A percentile compares a stretch with the other conserved stretches of the same genome.
Evolutionary conservation across 2,329 filamentous ascomycete genomes (phyloP).

Genomic region (Botryotinia calthae): DNA sequence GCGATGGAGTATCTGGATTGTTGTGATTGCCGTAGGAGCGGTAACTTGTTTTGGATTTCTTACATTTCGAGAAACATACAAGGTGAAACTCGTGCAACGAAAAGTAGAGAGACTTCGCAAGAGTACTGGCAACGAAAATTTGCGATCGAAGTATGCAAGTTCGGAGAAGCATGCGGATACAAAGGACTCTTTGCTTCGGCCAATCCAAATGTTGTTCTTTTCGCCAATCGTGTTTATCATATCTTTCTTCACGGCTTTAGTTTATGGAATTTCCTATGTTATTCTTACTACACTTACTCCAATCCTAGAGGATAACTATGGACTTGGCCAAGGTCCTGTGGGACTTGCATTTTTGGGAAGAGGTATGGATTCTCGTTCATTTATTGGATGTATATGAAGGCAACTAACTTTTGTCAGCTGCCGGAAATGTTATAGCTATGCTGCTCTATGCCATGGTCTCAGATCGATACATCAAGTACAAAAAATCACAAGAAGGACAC

Average conservation of each 20-base stretch:
- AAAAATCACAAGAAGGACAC: conserved; percentile 8
- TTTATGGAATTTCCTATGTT: conserved; percentile 41
- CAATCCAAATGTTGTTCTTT: conserved; percentile 39
- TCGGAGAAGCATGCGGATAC: not conserved
- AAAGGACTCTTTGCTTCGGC: conserved; percentile 27
- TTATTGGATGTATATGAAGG: not conserved
- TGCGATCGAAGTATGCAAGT: conserved; percentile 9
- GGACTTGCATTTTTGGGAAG: conserved; percentile 41
- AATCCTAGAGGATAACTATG: conserved; percentile 39
- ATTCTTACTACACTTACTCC: conserved; percentile 42
- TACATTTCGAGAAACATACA: conserved; percentile 11
- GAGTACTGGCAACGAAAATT: not conserved
- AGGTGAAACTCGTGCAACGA: not conserved
- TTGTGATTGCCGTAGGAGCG: conserved; percentile 31
- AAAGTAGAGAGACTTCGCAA: conserved; percentile 9
- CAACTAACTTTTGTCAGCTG: not conserved
- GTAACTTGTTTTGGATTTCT: conserved; percentile 5
- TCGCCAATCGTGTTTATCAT: conserved; percentile 39
- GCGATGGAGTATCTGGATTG: conserved; percentile 41
- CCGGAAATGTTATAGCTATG: conserved; percentile 2
- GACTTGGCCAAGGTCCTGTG: conserved; percentile 37
- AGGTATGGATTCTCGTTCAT: conserved; percentile 37
- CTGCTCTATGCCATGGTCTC: not conserved
- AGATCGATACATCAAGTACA: conserved; percentile 8
- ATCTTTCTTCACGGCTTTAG: conserved; percentile 38